A percentile compares a stretch with the other conserved stretches of the same genome.
These are phyloP conservation scores for Mortierella sp. DNA, from an alignment of 371 early-diverging fungal species.

Conservation along the genomic window DNA sequence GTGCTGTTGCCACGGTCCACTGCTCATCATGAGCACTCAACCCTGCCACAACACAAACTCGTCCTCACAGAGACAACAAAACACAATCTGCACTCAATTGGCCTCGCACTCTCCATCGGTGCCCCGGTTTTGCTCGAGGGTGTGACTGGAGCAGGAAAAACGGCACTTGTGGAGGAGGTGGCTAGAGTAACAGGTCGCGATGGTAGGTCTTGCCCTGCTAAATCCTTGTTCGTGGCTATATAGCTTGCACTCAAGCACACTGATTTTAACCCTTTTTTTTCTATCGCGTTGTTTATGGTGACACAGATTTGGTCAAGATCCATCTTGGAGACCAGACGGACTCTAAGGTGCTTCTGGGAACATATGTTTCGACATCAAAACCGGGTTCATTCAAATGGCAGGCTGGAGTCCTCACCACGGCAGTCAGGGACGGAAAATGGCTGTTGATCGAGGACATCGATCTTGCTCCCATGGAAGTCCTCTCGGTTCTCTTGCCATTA, in stretches of 20 bases:
- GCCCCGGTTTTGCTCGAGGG: constrained; percentile 95
- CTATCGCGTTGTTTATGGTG: too few species aligned
- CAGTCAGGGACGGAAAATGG: constrained; percentile 97
- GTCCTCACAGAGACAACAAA: constrained; percentile 81
- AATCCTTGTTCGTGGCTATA: too few species aligned
- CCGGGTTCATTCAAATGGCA: constrained; percentile 97
- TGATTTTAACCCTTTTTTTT: too few species aligned
- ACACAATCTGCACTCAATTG: constrained; percentile 79
- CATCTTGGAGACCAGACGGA: constrained; percentile 99
- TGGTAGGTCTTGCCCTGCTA: too few species aligned
- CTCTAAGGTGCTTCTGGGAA: constrained; percentile 96
- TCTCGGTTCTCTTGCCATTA: constrained; percentile 94
- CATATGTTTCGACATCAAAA: constrained; percentile 92
- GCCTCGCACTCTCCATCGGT: constrained; percentile 86
- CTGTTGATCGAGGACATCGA: constrained; percentile 99
- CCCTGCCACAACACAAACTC: constrained; percentile 58
- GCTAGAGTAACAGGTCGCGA: constrained; percentile 78
- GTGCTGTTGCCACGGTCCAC: constrained; percentile 59
- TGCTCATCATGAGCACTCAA: constrained; percentile 16
- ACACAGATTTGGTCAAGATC: constrained; percentile 93
- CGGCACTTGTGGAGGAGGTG: constrained; percentile 92
- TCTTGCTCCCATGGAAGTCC: constrained; percentile 96
- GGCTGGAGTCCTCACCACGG: constrained; percentile 95
- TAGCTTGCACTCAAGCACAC: too few species aligned
- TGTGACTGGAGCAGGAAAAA: constrained; percentile 96